Percentiles rank a stretch among this genome's conserved stretches.
These are phyloP conservation scores for Pseudogymnoascus sp. DNA, from an alignment of 2,329 filamentous ascomycete genomes.

Conservation along the genomic window DNA sequence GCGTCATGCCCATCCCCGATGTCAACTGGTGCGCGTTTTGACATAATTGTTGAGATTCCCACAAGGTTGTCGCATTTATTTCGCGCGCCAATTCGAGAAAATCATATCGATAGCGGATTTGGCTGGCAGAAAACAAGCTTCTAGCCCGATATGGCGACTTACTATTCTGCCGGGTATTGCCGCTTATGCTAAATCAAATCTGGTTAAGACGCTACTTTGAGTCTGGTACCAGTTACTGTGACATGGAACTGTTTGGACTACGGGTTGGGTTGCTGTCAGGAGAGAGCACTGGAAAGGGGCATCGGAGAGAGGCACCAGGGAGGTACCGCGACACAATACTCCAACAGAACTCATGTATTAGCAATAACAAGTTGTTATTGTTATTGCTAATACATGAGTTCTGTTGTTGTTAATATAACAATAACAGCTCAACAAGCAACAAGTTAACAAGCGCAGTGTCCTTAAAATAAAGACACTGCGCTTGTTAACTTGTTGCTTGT, in stretches of 20 bases:
- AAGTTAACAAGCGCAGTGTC: too few relatives aligned
- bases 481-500: neutral
- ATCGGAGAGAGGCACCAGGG: too few relatives aligned
- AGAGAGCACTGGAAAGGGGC: neutral
- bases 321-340: neutral
- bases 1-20: conserved; percentile 25
- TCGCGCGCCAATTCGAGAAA: neutral
- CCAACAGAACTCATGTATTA: neutral
- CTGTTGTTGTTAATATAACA: too few relatives aligned
- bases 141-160: neutral
- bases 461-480: neutral
- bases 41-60: conserved; percentile 18
- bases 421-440: neutral
- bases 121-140: conserved; percentile 2
- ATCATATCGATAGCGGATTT: conserved; percentile 4
- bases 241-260: neutral
- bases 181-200: neutral
- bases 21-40: conserved; percentile 25
- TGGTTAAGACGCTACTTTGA: neutral
- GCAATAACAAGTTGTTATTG: too few relatives aligned
- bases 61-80: conserved; percentile 7
- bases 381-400: too few relatives aligned
- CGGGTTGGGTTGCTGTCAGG: neutral
- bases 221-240: neutral
- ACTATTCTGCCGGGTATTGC: conserved; percentile 2